Evolutionary conservation across 176 grass and related monocot species (phyloP), one percentile per base, ranked within the genome.

Genomic region (Calamus simplicifolius): DNA sequence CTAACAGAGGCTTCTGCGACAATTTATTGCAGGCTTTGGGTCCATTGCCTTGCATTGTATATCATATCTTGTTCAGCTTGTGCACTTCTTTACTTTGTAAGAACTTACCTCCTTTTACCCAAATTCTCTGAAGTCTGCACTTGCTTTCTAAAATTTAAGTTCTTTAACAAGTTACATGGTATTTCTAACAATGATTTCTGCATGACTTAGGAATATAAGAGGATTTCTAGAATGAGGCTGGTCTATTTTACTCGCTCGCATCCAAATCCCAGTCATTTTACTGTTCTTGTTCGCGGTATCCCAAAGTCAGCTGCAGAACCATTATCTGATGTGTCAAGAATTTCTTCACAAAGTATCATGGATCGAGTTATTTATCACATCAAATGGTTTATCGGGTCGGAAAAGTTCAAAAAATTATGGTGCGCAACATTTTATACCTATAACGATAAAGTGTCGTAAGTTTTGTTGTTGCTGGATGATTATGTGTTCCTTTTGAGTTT

Each of bases 341-440:
- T 64, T 97, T 91, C 75, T 97, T 91, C 77, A 91, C 87, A 18
- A 85, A 79, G 57, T 97, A 97, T 64, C 83, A 97, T 63, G 80
- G 77, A 17, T 81, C 87, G n/a, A 88, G 72, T 75, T 97, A 97
- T 62, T 69, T 88, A 51, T 82, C 92, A 51, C 87, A 91, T 79
- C 92, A 91, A 54, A 67, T 97, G 54, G 75, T 88, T 57, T 80
- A 72, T 70, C 84, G 87, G 81, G 92, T 52, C 74, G 92, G 92
- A 30, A 97, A 85, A 70, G 54, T 97, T 69, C 87, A 97, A 29
- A 97, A 90, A 80, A 77, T 97, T 56, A 68, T 97, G 92, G 92
- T 97, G 75, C 75, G 83, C 30, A 81, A 66, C 66, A 56, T 26
- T 57, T 79, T 2, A 49, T 28, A 58, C 17, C 25, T 28, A 50